These are phyloP conservation scores for Aspergillus hancockii DNA, from an alignment of 495 filamentous ascomycete genomes.

Conservation along the genomic window DNA sequence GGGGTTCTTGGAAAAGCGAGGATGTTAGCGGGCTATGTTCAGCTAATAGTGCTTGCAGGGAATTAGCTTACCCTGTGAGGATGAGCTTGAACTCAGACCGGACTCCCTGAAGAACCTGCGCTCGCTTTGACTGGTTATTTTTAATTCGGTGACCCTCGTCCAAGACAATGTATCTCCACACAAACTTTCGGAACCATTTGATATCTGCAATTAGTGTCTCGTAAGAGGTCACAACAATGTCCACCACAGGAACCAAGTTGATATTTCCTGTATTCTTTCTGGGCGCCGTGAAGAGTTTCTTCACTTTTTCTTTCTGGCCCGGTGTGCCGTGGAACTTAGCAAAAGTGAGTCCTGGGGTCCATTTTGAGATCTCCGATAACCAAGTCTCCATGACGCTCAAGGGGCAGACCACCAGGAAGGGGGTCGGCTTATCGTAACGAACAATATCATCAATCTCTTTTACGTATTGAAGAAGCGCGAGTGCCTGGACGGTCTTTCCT, in stretches of 20 bases:
- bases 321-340: conserved; percentile 58
- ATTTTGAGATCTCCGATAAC: conserved; percentile 57
- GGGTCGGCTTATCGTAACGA: conserved; percentile 35
- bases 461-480: conserved; percentile 56
- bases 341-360: conserved; percentile 58
- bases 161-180: conserved; percentile 59
- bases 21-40: background rate
- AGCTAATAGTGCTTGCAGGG: background rate
- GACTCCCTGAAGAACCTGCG: conserved; percentile 50
- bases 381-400: conserved; percentile 59
- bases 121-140: conserved; percentile 53
- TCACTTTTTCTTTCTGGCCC: conserved; percentile 35
- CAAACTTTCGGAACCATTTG: conserved; percentile 58
- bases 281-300: background rate
- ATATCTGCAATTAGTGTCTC: conserved; percentile 60
- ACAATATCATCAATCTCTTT: conserved; percentile 33
- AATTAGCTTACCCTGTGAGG: conserved; percentile 49
- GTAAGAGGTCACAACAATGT: conserved; percentile 63
- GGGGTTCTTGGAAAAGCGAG: conserved; percentile 44
- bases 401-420: conserved; percentile 62
- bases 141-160: conserved; percentile 66
- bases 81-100: conserved; percentile 60
- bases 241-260: conserved; percentile 20
- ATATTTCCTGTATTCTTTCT: background rate
- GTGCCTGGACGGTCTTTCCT: conserved; percentile 61